A percentile compares a stretch with the other conserved stretches of the same genome.
Conservation (phyloP, 257 asterid genomes). For the Solanum rostratum region DNA sequence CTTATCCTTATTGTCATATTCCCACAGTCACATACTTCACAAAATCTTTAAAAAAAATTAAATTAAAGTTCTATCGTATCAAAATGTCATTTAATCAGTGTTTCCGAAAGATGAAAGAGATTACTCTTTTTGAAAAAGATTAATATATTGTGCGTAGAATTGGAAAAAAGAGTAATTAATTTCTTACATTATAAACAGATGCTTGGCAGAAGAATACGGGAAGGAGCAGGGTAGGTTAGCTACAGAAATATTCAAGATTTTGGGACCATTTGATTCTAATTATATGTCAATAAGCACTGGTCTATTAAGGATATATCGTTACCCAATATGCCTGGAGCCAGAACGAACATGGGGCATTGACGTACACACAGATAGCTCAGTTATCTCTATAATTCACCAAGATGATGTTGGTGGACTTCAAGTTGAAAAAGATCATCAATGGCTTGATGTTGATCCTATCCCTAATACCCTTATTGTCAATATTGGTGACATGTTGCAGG, state of each 20-base stretch:
- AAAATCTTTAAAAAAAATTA: too few relatives aligned
- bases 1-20: neutral
- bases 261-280: slow-evolving; percentile 14
- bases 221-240: slow-evolving; percentile 51
- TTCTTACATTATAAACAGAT: slow-evolving; percentile 15
- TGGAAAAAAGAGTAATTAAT: too few relatives aligned
- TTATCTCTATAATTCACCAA: slow-evolving; percentile 61
- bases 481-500: slow-evolving; percentile 92
- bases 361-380: slow-evolving; percentile 81
- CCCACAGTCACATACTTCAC: too few relatives aligned
- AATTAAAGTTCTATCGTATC: too few relatives aligned
- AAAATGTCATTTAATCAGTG: too few relatives aligned
- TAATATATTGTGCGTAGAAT: too few relatives aligned
- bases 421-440: slow-evolving; percentile 32
- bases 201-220: slow-evolving; percentile 55
- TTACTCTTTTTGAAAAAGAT: too few relatives aligned
- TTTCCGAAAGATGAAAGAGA: too few relatives aligned
- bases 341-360: slow-evolving; percentile 48
- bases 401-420: slow-evolving; percentile 87
- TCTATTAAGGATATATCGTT: slow-evolving; percentile 63
- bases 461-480: slow-evolving; percentile 51
- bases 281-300: slow-evolving; percentile 50
- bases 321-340: slow-evolving; percentile 42
- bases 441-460: slow-evolving; percentile 59
- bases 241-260: slow-evolving; percentile 26